A percentile compares a stretch with the other conserved stretches of the same genome.
Evolutionary conservation across 257 asterid genomes (phyloP).

Genomic region (Petunia secreta): DNA sequence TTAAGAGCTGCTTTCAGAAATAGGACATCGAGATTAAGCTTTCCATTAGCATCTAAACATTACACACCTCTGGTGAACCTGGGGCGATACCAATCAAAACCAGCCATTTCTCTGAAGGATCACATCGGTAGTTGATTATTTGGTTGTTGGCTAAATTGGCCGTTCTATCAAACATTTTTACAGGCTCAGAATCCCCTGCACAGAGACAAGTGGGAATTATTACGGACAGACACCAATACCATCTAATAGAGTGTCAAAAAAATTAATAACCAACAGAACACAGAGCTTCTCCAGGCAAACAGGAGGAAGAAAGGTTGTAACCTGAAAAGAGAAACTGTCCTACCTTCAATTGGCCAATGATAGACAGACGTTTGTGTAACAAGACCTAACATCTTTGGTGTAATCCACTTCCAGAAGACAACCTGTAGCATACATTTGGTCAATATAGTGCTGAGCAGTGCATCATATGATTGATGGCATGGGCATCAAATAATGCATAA

Average conservation of each 20-base stretch:
- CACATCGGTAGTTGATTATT: constrained; percentile 91
- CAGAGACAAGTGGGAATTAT: constrained; percentile 22
- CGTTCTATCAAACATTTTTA: constrained; percentile 93
- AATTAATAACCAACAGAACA: constrained; percentile 24
- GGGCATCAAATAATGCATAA: constrained; percentile 20
- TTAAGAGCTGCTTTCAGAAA: constrained; percentile 10
- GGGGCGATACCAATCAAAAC: constrained; percentile 97
- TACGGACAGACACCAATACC: constrained; percentile 6
- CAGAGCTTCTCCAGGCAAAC: constrained; percentile 12
- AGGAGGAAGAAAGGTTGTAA: background rate
- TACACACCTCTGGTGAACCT: constrained; percentile 91
- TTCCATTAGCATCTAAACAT: constrained; percentile 10
- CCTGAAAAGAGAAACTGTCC: constrained; percentile 25
- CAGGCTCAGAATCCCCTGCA: constrained; percentile 93
- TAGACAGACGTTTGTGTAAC: constrained; percentile 90
- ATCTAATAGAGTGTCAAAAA: background rate
- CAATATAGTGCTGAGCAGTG: constrained; percentile 12
- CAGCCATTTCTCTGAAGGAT: constrained; percentile 99
- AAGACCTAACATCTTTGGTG: constrained; percentile 91
- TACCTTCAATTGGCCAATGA: constrained; percentile 97
- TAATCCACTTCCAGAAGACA: constrained; percentile 98
- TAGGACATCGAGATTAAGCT: constrained; percentile 9
- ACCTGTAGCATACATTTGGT: constrained; percentile 52
- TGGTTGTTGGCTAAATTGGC: constrained; percentile 92
- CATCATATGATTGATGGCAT: constrained; percentile 19